Evolutionary conservation across 208 protist species (phyloP).

Genomic region (Trypanosoma avium): DNA sequence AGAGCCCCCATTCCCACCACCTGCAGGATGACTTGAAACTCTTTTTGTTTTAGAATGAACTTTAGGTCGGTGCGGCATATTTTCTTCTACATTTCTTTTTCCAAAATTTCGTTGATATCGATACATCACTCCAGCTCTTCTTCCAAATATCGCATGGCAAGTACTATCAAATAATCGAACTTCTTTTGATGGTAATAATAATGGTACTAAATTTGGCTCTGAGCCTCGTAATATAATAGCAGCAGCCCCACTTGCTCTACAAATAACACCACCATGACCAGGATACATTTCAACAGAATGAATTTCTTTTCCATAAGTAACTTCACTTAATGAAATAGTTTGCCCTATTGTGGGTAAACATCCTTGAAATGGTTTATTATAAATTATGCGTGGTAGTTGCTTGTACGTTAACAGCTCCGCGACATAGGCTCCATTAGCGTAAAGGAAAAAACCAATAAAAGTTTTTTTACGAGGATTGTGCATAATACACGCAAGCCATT

Average conservation of each 20-base stretch:
- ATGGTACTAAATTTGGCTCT: slow-evolving; percentile 84
- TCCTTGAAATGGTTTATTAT: slow-evolving; percentile 88
- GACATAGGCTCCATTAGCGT: slow-evolving; percentile 91
- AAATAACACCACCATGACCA: slow-evolving; percentile 81
- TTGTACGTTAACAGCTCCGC: slow-evolving; percentile 92
- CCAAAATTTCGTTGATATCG: slow-evolving; percentile 83
- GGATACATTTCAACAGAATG: slow-evolving; percentile 93
- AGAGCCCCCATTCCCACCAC: slow-evolving; percentile 85
- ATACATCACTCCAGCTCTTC: slow-evolving; percentile 90
- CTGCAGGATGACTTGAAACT: slow-evolving; percentile 85
- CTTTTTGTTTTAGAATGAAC: slow-evolving; percentile 89
- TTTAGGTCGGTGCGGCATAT: slow-evolving; percentile 79
- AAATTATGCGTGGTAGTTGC: slow-evolving; percentile 88
- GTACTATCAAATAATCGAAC: slow-evolving; percentile 88
- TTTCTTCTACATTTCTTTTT: slow-evolving; percentile 67
- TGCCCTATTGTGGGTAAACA: slow-evolving; percentile 90
- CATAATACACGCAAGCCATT: slow-evolving; percentile 89
- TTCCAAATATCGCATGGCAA: slow-evolving; percentile 86
- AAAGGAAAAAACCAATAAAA: slow-evolving; percentile 90
- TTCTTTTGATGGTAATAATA: slow-evolving; percentile 91
- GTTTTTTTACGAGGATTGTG: slow-evolving; percentile 77
- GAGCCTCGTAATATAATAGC: slow-evolving; percentile 86
- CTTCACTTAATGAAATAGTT: slow-evolving; percentile 82
- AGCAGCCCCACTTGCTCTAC: slow-evolving; percentile 80
- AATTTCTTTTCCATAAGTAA: slow-evolving; percentile 91